These are phyloP conservation scores for Plantago coronopus DNA, from an alignment of 305 asterid genomes.

Conservation along the genomic window DNA sequence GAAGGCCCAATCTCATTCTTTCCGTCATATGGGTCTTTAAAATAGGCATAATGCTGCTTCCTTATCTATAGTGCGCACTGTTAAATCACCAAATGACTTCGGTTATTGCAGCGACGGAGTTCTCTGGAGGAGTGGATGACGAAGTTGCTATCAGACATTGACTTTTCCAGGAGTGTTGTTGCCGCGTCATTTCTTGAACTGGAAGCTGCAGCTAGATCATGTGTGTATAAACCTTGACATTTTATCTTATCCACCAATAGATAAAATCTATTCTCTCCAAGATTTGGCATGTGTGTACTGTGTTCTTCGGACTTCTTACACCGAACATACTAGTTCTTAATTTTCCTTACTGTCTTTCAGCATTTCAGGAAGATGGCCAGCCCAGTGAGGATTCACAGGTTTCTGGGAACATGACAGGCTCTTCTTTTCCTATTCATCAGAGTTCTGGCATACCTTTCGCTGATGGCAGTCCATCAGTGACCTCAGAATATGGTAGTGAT, in stretches of 20 bases:
- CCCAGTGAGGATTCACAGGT: constrained; percentile 40
- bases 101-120: constrained; percentile 63
- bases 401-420: constrained; percentile 40
- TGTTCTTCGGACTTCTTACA: no score
- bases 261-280: no score
- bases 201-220: constrained; percentile 95
- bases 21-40: no score
- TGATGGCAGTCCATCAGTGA: constrained; percentile 61
- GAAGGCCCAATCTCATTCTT: no score
- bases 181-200: constrained; percentile 94
- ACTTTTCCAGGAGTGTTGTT: constrained; percentile 68
- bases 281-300: no score
- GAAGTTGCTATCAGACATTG: constrained; percentile 82
- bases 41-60: constrained; percentile 9
- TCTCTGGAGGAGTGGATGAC: constrained; percentile 93
- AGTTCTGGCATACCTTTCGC: constrained; percentile 39
- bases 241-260: background rate
- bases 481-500: constrained; percentile 89
- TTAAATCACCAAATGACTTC: constrained; percentile 22
- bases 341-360: constrained; percentile 37
- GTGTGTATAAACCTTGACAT: constrained; percentile 41
- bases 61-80: constrained; percentile 7
- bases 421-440: constrained; percentile 47
- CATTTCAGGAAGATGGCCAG: constrained; percentile 77
- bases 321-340: background rate